A percentile compares a stretch with the other conserved stretches of the same genome.
Conservation (phyloP, 345 rosid genomes). For the Populus simonii region DNA sequence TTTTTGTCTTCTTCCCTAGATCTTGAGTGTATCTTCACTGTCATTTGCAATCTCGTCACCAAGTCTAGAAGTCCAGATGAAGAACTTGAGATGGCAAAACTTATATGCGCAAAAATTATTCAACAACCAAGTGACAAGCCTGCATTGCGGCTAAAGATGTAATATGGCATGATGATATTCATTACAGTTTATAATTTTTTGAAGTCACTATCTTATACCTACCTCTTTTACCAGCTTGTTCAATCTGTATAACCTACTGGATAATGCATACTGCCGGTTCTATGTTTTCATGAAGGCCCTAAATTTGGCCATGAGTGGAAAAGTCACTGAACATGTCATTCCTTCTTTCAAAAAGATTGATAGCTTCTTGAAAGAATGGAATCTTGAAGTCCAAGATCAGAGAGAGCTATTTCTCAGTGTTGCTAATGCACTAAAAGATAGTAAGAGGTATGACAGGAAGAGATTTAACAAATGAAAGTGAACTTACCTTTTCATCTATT, state of each 20-base stretch:
- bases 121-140: conserved; percentile 90
- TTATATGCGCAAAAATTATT: conserved; percentile 61
- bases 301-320: conserved; percentile 64
- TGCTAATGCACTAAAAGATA: conserved; percentile 69
- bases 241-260: conserved; percentile 86
- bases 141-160: conserved; percentile 87
- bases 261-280: conserved; percentile 59
- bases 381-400: conserved; percentile 68
- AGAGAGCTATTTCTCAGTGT: conserved; percentile 74
- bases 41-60: conserved; percentile 82
- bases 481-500: background rate
- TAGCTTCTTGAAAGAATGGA: conserved; percentile 94
- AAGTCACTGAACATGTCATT: conserved; percentile 61
- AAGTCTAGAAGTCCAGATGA: conserved; percentile 58
- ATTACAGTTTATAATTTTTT: conserved; percentile 7
- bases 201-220: conserved; percentile 13
- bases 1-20: conserved; percentile 43
- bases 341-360: conserved; percentile 82
- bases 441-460: conserved; percentile 52
- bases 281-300: conserved; percentile 79
- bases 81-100: conserved; percentile 72
- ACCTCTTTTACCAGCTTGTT: conserved; percentile 66
- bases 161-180: conserved; percentile 13
- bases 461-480: background rate
- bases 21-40: conserved; percentile 91